Evolutionary conservation across 352 stramenopile species (phyloP).

Genomic region (Phytophthora ohioensis): DNA sequence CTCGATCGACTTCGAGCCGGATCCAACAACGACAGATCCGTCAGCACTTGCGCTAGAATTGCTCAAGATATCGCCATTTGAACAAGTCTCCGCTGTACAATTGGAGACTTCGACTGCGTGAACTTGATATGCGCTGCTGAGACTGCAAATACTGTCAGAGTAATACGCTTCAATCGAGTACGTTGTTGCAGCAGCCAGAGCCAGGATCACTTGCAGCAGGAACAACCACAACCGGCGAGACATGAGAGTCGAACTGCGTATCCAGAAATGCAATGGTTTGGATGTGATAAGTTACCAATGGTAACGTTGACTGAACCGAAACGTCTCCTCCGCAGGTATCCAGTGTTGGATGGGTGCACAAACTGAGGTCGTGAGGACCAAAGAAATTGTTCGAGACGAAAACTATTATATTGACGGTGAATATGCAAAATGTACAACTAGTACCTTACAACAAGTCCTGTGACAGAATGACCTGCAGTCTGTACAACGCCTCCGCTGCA

Average conservation of each 20-base stretch:
- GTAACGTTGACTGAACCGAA: background rate
- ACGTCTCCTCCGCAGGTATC: background rate
- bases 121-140: conserved; percentile 13
- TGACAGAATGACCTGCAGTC: conserved; percentile 15
- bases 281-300: background rate
- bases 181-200: background rate
- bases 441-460: too few relatives aligned
- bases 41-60: background rate
- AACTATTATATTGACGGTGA: too few relatives aligned
- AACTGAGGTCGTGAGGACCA: background rate
- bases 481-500: conserved; percentile 32
- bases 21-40: background rate
- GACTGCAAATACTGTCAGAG: background rate
- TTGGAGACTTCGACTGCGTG: conserved; percentile 1
- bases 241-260: background rate
- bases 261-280: background rate
- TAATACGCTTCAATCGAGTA: conserved; percentile 12
- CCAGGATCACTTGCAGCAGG: background rate
- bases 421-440: too few relatives aligned
- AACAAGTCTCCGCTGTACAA: conserved; percentile 10
- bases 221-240: background rate
- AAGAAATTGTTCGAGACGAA: too few relatives aligned
- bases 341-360: conserved; percentile 6
- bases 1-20: conserved; percentile 1
- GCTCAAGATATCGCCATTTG: background rate